These are phyloP conservation scores for Daldinia childiae DNA, from an alignment of 495 filamentous ascomycete genomes.

Conservation along the genomic window DNA sequence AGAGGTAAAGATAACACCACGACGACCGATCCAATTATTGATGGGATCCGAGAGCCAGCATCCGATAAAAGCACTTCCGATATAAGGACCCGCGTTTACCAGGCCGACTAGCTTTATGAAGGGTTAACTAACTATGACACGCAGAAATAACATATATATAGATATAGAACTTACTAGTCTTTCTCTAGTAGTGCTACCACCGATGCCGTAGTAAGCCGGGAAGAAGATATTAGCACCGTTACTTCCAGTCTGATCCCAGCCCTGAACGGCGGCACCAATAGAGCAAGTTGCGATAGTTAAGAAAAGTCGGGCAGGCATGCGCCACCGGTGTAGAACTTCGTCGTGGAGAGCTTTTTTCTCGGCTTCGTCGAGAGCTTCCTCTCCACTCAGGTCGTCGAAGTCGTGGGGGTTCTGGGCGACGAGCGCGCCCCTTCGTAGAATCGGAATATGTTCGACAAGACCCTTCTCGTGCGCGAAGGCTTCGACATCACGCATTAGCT, in stretches of 20 bases:
- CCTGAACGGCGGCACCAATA: conserved; percentile 78
- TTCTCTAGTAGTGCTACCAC: conserved; percentile 56
- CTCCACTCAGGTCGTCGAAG: conserved; percentile 60
- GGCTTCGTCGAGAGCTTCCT: conserved; percentile 60
- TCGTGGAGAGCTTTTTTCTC: conserved; percentile 64
- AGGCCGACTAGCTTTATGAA: conserved; percentile 53
- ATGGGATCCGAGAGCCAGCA: conserved; percentile 78
- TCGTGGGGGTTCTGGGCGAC: conserved; percentile 68
- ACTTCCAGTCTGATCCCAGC: conserved; percentile 77
- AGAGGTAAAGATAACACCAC: conserved; percentile 73
- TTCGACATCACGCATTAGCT: conserved; percentile 65
- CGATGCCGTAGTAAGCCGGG: conserved; percentile 58
- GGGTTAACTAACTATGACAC: conserved; percentile 22
- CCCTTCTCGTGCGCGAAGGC: conserved; percentile 62
- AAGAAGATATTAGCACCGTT: conserved; percentile 81
- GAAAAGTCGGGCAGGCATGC: conserved; percentile 67
- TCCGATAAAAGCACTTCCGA: conserved; percentile 60
- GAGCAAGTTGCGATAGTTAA: conserved; percentile 75
- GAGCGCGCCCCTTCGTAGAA: conserved; percentile 70
- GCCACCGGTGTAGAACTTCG: conserved; percentile 72
- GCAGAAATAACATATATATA: conserved; percentile 38
- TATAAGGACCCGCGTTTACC: conserved; percentile 63
- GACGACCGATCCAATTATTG: conserved; percentile 71
- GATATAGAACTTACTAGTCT: conserved; percentile 54
- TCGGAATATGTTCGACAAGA: conserved; percentile 58